Evolutionary conservation across 257 asterid species (phyloP).

Genomic region (Ocimum tenuiflorum): DNA sequence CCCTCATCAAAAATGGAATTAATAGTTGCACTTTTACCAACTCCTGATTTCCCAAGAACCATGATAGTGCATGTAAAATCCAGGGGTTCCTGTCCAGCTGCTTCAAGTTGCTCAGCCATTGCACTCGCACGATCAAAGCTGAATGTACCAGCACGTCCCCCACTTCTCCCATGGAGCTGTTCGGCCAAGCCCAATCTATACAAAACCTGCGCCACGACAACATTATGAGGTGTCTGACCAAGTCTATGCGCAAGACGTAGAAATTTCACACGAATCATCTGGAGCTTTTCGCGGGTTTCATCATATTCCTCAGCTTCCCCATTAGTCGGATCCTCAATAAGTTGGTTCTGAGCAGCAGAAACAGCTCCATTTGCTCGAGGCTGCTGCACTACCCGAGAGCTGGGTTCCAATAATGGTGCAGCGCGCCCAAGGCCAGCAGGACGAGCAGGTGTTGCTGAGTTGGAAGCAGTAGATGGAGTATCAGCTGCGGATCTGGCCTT

Average conservation of each 20-base stretch:
- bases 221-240: conserved; percentile 97
- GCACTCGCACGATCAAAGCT: conserved; percentile 99
- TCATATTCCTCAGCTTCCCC: conserved; percentile 90
- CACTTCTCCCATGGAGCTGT: conserved; percentile 90
- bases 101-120: conserved; percentile 97
- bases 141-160: conserved; percentile 81
- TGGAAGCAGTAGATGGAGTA: conserved; percentile 23
- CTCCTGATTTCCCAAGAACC: conserved; percentile 98
- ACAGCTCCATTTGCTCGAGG: conserved; percentile 76
- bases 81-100: conserved; percentile 85
- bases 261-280: conserved; percentile 95
- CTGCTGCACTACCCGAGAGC: conserved; percentile 67
- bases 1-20: conserved; percentile 87
- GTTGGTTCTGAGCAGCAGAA: conserved; percentile 56
- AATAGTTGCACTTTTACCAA: conserved; percentile 97
- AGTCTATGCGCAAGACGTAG: conserved; percentile 91
- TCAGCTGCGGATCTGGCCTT: conserved; percentile 20
- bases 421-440: conserved; percentile 97
- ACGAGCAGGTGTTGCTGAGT: conserved; percentile 37
- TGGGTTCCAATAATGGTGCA: conserved; percentile 69
- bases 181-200: conserved; percentile 95
- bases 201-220: conserved; percentile 96
- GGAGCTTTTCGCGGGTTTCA: conserved; percentile 98
- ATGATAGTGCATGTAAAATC: conserved; percentile 94
- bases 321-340: conserved; percentile 58